Percentiles rank a stretch among this genome's conserved stretches.
Evolutionary conservation across 768 basidiomycete genomes (phyloP).

Genomic region (Suillus variegatus): DNA sequence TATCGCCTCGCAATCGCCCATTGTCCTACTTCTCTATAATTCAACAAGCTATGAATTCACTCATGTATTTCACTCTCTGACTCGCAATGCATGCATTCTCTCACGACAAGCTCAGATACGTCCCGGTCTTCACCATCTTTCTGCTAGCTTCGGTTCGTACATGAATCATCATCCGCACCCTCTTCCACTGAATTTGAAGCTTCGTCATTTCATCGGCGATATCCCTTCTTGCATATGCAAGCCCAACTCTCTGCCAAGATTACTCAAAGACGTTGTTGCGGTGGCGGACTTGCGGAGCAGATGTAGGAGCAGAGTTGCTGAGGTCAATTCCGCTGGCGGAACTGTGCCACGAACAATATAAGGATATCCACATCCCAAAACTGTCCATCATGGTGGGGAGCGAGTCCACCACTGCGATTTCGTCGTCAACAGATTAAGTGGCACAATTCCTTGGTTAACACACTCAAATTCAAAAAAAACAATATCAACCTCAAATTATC

Average conservation of each 20-base stretch:
- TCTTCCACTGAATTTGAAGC: neutral
- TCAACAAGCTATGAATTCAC: neutral
- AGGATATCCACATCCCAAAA: neutral
- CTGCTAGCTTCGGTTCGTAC: constrained; percentile 9
- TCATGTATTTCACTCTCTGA: neutral
- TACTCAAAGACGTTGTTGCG: constrained; percentile 10
- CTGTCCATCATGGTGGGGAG: neutral
- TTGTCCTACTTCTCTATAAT: neutral
- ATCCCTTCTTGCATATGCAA: constrained; percentile 4
- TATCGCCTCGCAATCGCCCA: neutral
- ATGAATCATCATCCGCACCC: neutral
- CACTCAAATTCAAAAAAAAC: neutral
- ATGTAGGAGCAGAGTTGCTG: neutral
- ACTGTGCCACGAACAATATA: neutral
- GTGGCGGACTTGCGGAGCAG: constrained; percentile 3
- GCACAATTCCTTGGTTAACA: neutral
- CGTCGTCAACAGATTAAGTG: neutral
- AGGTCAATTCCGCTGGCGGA: neutral
- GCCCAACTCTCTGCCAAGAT: constrained; percentile 5
- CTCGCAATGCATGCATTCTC: neutral
- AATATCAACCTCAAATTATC: neutral
- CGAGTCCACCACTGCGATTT: neutral
- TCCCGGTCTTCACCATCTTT: neutral
- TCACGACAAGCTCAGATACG: neutral
- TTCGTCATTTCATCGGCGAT: neutral